Percentiles rank a stretch among this genome's conserved stretches.
Conservation (phyloP, 2,329 filamentous ascomycete species). For the Lachnellula occidentalis region DNA sequence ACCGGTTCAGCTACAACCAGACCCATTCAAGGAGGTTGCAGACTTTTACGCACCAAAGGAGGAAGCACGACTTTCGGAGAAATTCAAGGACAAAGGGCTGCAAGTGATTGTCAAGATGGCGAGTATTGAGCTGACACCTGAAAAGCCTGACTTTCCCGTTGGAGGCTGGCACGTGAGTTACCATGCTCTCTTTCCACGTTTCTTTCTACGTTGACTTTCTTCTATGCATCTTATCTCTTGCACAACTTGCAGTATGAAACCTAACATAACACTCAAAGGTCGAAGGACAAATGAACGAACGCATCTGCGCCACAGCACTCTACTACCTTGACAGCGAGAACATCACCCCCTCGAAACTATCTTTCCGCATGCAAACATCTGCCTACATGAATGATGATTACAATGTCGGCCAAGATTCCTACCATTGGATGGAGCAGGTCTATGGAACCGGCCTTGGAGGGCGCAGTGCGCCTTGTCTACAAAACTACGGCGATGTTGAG, state of each 20-base stretch:
- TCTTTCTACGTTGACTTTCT: not conserved
- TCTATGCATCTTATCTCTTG: not conserved
- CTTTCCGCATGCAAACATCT: constrained; percentile 33
- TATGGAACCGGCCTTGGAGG: constrained; percentile 11
- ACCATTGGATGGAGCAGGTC: constrained; percentile 2
- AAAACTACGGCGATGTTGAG: constrained; percentile 35
- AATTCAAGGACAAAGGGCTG: constrained; percentile 33
- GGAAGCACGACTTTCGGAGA: not conserved
- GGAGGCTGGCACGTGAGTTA: constrained; percentile 40
- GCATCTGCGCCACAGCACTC: constrained; percentile 46
- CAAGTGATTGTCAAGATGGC: constrained; percentile 60
- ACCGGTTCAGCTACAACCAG: constrained; percentile 1
- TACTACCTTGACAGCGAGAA: constrained; percentile 46
- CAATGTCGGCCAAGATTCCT: not conserved
- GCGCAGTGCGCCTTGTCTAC: constrained; percentile 26
- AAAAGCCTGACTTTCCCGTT: constrained; percentile 43
- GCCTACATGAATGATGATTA: not conserved
- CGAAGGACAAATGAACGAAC: constrained; percentile 43
- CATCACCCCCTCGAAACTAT: constrained; percentile 36
- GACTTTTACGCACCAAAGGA: not conserved
- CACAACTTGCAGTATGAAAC: too few relatives aligned
- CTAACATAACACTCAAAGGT: not conserved
- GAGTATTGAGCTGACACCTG: constrained; percentile 50
- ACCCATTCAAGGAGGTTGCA: not conserved
- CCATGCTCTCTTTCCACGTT: not conserved